Evolutionary conservation across 2,329 filamentous ascomycete species (phyloP).

Genomic region (Rutstroemia sp.): DNA sequence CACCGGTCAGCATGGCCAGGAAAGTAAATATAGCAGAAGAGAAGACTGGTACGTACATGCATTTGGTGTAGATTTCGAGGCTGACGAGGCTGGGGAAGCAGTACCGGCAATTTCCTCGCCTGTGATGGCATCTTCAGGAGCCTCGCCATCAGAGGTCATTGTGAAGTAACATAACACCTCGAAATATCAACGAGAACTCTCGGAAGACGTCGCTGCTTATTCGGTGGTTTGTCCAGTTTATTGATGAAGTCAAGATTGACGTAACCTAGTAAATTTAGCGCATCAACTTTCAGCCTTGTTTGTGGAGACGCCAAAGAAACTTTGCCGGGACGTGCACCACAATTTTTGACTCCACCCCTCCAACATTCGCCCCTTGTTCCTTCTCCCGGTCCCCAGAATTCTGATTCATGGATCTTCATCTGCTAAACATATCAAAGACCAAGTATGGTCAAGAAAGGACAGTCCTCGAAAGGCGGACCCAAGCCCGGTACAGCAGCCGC

Average conservation of each 20-base stretch:
- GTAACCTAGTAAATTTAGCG: background rate
- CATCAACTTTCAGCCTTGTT: conserved; percentile 1
- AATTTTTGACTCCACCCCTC: background rate
- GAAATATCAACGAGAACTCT: background rate
- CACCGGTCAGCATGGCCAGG: background rate
- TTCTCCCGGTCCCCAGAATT: background rate
- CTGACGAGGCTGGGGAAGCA: conserved; percentile 28
- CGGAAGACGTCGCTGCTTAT: background rate
- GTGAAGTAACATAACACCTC: background rate
- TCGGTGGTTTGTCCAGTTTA: background rate
- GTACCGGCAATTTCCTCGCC: conserved; percentile 35
- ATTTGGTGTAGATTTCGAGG: conserved; percentile 27
- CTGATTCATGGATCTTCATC: conserved; percentile 9
- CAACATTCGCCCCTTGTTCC: background rate
- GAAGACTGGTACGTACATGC: conserved; percentile 33
- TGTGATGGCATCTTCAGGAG: conserved; percentile 34
- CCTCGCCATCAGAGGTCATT: background rate
- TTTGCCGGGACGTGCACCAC: background rate
- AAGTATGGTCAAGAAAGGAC: conserved; percentile 31
- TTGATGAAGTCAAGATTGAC: background rate
- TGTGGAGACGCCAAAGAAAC: background rate
- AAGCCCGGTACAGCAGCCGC: conserved; percentile 25
- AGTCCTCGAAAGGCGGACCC: conserved; percentile 27
- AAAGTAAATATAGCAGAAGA: background rate
- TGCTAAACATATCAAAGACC: conserved; percentile 10